Evolutionary conservation across 805 yeast genomes (phyloP).

Genomic region (Wickerhamiella hasegawae): DNA sequence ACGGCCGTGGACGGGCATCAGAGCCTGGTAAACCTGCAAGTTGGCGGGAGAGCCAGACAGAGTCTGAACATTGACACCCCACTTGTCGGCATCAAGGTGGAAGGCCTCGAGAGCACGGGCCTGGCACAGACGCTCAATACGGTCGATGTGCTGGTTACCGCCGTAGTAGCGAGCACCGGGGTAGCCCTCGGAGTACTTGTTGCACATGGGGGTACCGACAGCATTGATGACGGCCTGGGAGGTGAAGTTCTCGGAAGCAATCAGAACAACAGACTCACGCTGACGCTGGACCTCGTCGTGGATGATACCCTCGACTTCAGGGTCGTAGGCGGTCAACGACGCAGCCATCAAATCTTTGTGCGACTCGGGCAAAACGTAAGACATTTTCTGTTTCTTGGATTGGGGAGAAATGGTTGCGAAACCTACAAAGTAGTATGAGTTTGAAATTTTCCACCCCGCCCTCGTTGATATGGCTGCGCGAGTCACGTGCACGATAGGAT

Average conservation of each 20-base stretch:
- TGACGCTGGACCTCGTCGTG: conserved; percentile 77
- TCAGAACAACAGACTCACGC: conserved; percentile 80
- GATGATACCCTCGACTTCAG: conserved; percentile 27
- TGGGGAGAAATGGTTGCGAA: background rate
- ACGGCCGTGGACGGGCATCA: conserved; percentile 90
- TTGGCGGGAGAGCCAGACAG: conserved; percentile 97
- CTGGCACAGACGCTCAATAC: conserved; percentile 85
- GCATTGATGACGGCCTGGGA: conserved; percentile 92
- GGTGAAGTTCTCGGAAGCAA: conserved; percentile 95
- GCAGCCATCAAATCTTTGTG: conserved; percentile 19
- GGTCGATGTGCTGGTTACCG: conserved; percentile 93
- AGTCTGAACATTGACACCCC: conserved; percentile 98
- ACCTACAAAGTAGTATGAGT: background rate
- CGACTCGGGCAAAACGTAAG: conserved; percentile 20
- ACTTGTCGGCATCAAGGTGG: conserved; percentile 55
- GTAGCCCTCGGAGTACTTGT: conserved; percentile 97
- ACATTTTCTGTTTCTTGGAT: conserved; percentile 9
- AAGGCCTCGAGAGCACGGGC: conserved; percentile 88
- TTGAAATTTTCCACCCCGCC: too few species aligned
- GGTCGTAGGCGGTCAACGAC: conserved; percentile 17
- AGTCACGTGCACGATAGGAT: too few species aligned
- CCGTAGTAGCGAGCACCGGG: conserved; percentile 99
- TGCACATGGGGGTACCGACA: conserved; percentile 93
- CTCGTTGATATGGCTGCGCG: too few species aligned
- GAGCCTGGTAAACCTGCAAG: conserved; percentile 88